Base-by-base conservation (phyloP, 352 stramenopile species). In the Globisporangium cylindrosporum region DNA sequence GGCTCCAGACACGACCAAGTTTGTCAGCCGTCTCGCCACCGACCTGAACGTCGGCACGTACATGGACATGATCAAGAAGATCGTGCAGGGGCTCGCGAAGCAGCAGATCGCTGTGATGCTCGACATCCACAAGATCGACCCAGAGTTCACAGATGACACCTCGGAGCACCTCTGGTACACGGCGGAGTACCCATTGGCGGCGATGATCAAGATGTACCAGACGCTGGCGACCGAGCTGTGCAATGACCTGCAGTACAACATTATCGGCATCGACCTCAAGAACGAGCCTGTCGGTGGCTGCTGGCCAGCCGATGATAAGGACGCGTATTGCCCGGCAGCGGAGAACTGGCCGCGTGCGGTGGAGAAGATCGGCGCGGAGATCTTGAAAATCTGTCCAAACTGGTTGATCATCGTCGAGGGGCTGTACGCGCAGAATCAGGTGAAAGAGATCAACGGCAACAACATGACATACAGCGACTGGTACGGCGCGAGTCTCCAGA, bases 61-160 rank as follows among this genome's bases (percentile, higher is more conserved):
- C 73, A 90, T 89, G 29, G 79, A 90, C 59, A 93, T 94, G 87
- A 93, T 94, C 74, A 89, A 90, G 70, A 87, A 86, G 59, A 75
- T 94, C 46, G 80, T 94, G n/a, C 83, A 93, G 60, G 87, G 83
- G 1, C 81, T 94, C 9, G 87, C 83, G 15, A 90, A 91, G 70
- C 69, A 92, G 69, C 81, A 92, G 63, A 92, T 94, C 66, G 85
- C 81, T 6, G 87, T 94, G 66, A 67, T 94, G 61, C 76, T 94
- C 12, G 87, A 94, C 60, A 88, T 94, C 57, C 87, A 94, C 77
- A 93, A 93, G 70, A 90, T 94, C 61, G 83, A 94, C 67, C 86
- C 86, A 1, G 79, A 76, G 59, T 91, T 88, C 67, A 91, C 73
- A 34, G 73, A 74, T n/a, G 78, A 85, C 27, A 91, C 82, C 49